Conservation (phyloP, 176 grass and related monocot species). For the Aegilops longissima region DNA sequence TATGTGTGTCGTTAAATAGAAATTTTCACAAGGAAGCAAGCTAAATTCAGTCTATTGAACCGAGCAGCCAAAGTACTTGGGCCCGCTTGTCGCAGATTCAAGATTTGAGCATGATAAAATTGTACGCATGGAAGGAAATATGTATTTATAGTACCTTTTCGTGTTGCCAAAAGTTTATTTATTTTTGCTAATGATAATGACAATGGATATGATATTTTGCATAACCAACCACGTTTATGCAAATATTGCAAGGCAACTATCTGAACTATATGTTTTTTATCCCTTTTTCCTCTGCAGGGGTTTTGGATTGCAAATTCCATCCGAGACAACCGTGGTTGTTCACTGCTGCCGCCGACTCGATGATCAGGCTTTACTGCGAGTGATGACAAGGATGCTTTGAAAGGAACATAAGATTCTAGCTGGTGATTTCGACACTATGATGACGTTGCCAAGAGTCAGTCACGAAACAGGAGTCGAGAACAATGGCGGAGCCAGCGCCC, state of each 20-base stretch:
- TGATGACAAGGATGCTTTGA: conserved; percentile 13
- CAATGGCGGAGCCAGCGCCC: too few species aligned
- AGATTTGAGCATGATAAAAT: too few species aligned
- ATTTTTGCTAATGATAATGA: not conserved
- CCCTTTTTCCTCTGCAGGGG: conserved; percentile 41
- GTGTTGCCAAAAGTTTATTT: not conserved
- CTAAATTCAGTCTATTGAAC: too few species aligned
- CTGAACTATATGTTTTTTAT: not conserved
- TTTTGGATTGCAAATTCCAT: conserved; percentile 90
- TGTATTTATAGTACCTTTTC: not conserved
- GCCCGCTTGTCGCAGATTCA: too few species aligned
- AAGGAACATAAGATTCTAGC: not conserved
- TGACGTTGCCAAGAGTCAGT: not conserved
- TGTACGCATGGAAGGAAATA: too few species aligned
- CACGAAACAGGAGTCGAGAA: not conserved
- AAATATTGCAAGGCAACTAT: not conserved
- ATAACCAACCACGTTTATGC: not conserved
- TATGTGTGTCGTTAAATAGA: too few species aligned
- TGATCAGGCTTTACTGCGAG: conserved; percentile 82
- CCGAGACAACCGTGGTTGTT: conserved; percentile 88
- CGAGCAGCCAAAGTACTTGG: too few species aligned
- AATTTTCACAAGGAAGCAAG: too few species aligned
- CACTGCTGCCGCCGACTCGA: conserved; percentile 75
- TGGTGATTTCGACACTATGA: not conserved
- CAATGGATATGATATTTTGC: not conserved